phyloP scores from a whole-genome alignment of 768 basidiomycete genomes.

The Psilocybe sp. region DNA sequence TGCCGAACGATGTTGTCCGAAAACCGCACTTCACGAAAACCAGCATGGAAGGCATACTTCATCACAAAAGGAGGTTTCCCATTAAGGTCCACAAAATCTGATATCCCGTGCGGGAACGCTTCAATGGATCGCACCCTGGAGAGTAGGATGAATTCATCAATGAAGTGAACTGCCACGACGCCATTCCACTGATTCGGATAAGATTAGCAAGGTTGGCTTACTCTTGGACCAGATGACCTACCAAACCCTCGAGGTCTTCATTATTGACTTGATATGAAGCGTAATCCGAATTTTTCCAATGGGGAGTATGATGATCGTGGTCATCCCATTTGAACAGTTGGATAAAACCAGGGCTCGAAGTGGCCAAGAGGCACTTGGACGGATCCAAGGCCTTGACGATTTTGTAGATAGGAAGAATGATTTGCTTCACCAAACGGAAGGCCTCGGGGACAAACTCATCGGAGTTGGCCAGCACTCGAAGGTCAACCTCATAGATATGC shows the following conservation, averaged over 20 bases:
- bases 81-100: slow-evolving; percentile 16
- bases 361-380: slow-evolving; percentile 24
- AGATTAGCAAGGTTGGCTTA: background rate
- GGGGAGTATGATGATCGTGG: background rate
- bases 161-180: slow-evolving; percentile 40
- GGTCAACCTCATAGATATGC: slow-evolving; percentile 19
- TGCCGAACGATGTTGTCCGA: slow-evolving; percentile 24
- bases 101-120: slow-evolving; percentile 26
- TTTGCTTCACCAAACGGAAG: slow-evolving; percentile 18
- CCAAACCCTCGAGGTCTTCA: slow-evolving; percentile 32
- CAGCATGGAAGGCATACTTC: slow-evolving; percentile 25
- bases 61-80: slow-evolving; percentile 9
- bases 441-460: background rate
- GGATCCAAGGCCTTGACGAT: slow-evolving; percentile 35
- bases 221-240: slow-evolving; percentile 15
- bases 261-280: slow-evolving; percentile 13
- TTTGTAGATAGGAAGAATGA: slow-evolving; percentile 20
- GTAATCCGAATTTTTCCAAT: too few species aligned
- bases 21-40: slow-evolving; percentile 43
- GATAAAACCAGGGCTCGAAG: slow-evolving; percentile 27
- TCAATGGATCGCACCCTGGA: slow-evolving; percentile 53
- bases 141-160: slow-evolving; percentile 48
- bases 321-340: slow-evolving; percentile 38
- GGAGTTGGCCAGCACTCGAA: slow-evolving; percentile 4
- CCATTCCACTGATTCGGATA: slow-evolving; percentile 31